These are phyloP conservation scores for Eimeria tenella DNA, from an alignment of 169 alveolate genomes.

Conservation along the genomic window DNA sequence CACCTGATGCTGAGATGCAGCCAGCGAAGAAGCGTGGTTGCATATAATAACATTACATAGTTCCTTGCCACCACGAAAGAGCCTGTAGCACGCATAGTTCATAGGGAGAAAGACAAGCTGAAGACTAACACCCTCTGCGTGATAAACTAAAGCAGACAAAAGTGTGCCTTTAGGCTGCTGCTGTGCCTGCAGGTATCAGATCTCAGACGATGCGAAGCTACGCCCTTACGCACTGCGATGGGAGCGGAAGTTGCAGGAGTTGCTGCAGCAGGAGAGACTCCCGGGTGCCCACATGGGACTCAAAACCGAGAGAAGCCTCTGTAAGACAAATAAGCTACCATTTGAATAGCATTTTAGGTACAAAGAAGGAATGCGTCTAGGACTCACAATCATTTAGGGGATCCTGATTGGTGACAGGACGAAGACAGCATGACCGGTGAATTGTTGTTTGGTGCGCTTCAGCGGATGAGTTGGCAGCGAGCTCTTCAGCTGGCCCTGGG, in stretches of 20 bases:
- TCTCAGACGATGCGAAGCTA: slow-evolving; percentile 70
- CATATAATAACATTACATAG: too few species aligned
- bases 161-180: neutral
- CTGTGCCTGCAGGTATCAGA: slow-evolving; percentile 29
- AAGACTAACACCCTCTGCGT: neutral
- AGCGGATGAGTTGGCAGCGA: slow-evolving; percentile 73
- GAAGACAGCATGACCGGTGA: neutral
- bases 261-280: slow-evolving; percentile 35
- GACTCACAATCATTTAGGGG: too few species aligned
- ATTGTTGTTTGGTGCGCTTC: slow-evolving; percentile 1
- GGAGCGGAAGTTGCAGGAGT: slow-evolving; percentile 60
- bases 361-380: too few species aligned
- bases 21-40: too few species aligned
- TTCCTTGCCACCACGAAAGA: too few species aligned
- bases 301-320: slow-evolving; percentile 77
- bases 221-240: slow-evolving; percentile 72
- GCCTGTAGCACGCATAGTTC: too few species aligned
- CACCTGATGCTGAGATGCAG: too few species aligned
- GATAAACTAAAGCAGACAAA: neutral
- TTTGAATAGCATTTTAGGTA: too few species aligned
- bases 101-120: too few species aligned
- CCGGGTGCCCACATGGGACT: slow-evolving; percentile 76
- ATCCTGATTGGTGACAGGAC: too few species aligned
- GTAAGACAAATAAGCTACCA: slow-evolving; percentile 21
- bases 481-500: slow-evolving; percentile 70